A percentile compares a stretch with the other conserved stretches of the same genome.
These are phyloP conservation scores for Leavenworthia alabamica DNA, from an alignment of 345 rosid genomes.

Conservation along the genomic window DNA sequence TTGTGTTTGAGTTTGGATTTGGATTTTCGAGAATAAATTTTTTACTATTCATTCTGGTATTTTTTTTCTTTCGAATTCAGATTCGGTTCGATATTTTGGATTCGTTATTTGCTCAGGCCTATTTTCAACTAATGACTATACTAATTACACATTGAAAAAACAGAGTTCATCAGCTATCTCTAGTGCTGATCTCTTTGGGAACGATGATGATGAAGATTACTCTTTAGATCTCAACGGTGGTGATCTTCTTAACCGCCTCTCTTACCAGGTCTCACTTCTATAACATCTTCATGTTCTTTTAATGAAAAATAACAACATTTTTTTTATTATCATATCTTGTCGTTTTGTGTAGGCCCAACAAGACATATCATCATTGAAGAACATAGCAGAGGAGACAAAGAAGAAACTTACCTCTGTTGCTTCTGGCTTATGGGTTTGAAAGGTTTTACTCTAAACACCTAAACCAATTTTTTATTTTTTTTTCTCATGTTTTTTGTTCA, in stretches of 20 bases:
- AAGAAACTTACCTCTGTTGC: constrained; percentile 88
- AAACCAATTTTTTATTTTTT: not conserved
- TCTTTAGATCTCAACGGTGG: constrained; percentile 70
- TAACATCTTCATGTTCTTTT: not conserved
- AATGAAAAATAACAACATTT: not conserved
- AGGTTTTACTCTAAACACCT: not conserved
- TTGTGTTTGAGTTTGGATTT: too few relatives aligned
- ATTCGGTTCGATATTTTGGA: too few relatives aligned
- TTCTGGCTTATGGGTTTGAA: constrained; percentile 38
- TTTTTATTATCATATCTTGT: too few relatives aligned
- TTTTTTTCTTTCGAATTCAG: too few relatives aligned
- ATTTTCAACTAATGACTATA: not conserved
- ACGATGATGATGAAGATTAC: constrained; percentile 35
- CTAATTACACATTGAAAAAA: constrained; percentile 3
- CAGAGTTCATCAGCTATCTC: constrained; percentile 93
- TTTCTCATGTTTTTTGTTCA: too few relatives aligned
- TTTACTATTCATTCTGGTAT: too few relatives aligned
- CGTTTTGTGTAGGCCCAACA: constrained; percentile 73
- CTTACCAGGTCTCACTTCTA: constrained; percentile 62
- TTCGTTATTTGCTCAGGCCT: too few relatives aligned
- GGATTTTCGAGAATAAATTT: too few relatives aligned
- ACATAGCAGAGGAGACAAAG: constrained; percentile 94
- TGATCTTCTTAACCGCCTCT: constrained; percentile 78
- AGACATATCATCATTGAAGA: constrained; percentile 84
- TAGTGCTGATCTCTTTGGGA: constrained; percentile 91